These are phyloP conservation scores for Debaryomycetaceae sp. DNA, from an alignment of 1,139 yeast species.

Conservation along the genomic window DNA sequence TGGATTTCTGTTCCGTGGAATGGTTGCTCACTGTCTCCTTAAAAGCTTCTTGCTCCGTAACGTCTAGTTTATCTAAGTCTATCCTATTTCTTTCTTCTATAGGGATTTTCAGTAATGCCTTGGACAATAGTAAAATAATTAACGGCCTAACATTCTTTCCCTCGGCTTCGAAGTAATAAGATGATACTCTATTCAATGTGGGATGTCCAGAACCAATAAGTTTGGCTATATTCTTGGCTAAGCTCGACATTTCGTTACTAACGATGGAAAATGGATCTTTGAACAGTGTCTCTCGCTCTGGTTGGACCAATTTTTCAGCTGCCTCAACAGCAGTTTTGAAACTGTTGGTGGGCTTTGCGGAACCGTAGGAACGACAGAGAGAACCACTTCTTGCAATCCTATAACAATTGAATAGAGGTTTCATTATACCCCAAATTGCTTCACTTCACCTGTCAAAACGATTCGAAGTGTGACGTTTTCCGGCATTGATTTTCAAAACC, in stretches of 20 bases:
- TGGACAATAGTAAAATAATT: slow-evolving; percentile 76
- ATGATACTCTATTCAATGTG: slow-evolving; percentile 80
- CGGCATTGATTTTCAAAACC: background rate
- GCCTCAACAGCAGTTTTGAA: slow-evolving; percentile 64
- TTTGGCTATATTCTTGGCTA: slow-evolving; percentile 82
- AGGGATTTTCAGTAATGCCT: slow-evolving; percentile 80
- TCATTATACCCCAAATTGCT: background rate
- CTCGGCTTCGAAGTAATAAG: slow-evolving; percentile 92
- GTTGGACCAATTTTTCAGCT: slow-evolving; percentile 80
- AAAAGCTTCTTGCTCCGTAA: slow-evolving; percentile 59
- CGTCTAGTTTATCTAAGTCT: slow-evolving; percentile 57
- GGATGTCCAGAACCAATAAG: slow-evolving; percentile 94
- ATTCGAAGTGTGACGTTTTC: background rate
- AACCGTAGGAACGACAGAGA: background rate
- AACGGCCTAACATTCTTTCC: slow-evolving; percentile 95
- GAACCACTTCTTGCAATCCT: background rate
- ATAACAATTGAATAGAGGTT: background rate
- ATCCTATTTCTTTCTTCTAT: slow-evolving; percentile 62
- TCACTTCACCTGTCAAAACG: background rate
- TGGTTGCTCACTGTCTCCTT: slow-evolving; percentile 47
- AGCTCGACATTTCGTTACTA: slow-evolving; percentile 88
- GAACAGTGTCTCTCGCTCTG: slow-evolving; percentile 48
- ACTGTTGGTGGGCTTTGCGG: slow-evolving; percentile 12
- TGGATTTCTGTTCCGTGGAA: slow-evolving; percentile 53
- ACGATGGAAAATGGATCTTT: slow-evolving; percentile 86